These are phyloP conservation scores for Vicia faba DNA, from an alignment of 306 rosid species.

Conservation along the genomic window DNA sequence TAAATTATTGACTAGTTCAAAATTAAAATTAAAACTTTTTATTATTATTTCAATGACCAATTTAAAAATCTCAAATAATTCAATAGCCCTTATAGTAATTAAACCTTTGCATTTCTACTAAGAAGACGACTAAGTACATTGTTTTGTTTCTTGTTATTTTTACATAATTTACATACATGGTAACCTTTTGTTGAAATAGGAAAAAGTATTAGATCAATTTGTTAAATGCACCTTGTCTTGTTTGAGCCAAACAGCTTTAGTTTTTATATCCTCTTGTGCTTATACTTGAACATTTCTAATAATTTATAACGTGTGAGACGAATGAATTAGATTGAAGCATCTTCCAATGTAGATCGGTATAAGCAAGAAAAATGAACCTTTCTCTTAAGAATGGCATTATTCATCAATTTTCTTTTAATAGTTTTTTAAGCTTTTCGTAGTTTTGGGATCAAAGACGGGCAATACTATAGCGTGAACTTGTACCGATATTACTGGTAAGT, in stretches of 20 bases:
- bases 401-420: background rate
- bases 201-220: background rate
- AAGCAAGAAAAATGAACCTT: constrained; percentile 31
- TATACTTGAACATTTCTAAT: constrained; percentile 6
- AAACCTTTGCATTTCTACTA: background rate
- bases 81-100: background rate
- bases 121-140: background rate
- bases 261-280: background rate
- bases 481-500: background rate
- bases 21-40: background rate
- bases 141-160: background rate
- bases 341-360: constrained; percentile 15
- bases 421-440: background rate
- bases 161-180: background rate
- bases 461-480: constrained; percentile 7
- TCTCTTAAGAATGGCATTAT: background rate
- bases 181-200: background rate
- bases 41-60: background rate
- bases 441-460: background rate
- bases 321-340: background rate
- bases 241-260: background rate
- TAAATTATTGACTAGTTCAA: background rate
- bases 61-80: background rate
- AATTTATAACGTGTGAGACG: background rate
- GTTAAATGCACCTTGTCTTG: background rate